Evolutionary conservation across 257 asterid species (phyloP).

Genomic region (Nicotiana paniculata): DNA sequence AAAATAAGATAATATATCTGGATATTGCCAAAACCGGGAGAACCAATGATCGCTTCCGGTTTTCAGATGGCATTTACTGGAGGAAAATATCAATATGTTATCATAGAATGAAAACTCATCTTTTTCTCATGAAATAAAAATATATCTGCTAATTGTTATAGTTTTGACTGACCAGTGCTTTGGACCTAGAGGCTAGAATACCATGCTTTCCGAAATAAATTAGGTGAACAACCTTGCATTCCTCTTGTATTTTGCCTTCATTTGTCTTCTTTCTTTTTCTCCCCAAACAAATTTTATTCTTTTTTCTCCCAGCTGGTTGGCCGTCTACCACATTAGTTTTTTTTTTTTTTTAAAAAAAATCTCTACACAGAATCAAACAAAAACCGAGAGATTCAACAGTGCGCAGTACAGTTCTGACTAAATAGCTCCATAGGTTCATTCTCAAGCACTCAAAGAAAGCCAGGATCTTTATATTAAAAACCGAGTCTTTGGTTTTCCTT

Average conservation of each 20-base stretch:
- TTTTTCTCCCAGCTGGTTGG: not conserved
- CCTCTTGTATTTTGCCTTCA: too few species aligned
- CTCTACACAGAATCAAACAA: not conserved
- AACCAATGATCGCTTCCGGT: not conserved
- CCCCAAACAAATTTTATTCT: too few species aligned
- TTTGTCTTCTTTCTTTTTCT: too few species aligned
- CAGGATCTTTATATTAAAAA: not conserved
- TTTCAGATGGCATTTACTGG: not conserved
- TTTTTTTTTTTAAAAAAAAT: too few species aligned
- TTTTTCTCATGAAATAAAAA: too few species aligned
- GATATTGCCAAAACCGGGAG: not conserved
- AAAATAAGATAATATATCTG: not conserved
- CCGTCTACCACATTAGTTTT: not conserved
- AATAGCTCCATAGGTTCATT: not conserved
- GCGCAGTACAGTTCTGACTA: not conserved
- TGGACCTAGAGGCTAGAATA: too few species aligned
- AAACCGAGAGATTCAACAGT: not conserved
- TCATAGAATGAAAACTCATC: too few species aligned
- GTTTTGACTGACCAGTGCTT: too few species aligned
- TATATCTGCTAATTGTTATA: too few species aligned
- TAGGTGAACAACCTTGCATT: too few species aligned
- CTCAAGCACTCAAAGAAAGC: not conserved
- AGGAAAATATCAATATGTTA: not conserved
- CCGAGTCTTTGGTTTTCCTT: not conserved
- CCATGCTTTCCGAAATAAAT: too few species aligned